Conservation (phyloP, 345 rosid species). For the Euphorbia pulcherrima region DNA sequence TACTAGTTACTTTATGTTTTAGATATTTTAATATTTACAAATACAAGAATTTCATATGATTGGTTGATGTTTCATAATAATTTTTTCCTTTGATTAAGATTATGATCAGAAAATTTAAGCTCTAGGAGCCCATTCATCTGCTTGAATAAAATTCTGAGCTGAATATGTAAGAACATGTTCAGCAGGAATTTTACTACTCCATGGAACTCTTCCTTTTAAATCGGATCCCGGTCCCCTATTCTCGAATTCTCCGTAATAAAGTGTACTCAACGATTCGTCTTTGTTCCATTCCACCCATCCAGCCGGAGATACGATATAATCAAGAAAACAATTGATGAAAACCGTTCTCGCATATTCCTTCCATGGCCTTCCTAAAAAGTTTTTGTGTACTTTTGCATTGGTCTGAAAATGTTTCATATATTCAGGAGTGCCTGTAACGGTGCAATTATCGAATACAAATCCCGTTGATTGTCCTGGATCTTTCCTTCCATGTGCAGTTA, state of each 20-base stretch:
- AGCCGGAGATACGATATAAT: slow-evolving; percentile 45
- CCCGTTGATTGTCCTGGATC: slow-evolving; percentile 78
- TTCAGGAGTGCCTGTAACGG: slow-evolving; percentile 64
- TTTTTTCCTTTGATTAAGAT: too few species aligned
- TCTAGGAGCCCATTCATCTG: slow-evolving; percentile 53
- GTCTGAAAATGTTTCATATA: slow-evolving; percentile 53
- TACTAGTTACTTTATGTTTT: too few species aligned
- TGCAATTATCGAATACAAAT: slow-evolving; percentile 62
- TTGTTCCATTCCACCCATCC: slow-evolving; percentile 88
- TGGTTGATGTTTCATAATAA: too few species aligned
- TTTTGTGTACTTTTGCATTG: slow-evolving; percentile 57
- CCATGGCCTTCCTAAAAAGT: slow-evolving; percentile 87
- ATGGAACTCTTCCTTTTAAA: slow-evolving; percentile 45
- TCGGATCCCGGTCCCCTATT: slow-evolving; percentile 63
- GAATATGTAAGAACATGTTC: slow-evolving; percentile 49
- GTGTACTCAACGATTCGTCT: slow-evolving; percentile 62
- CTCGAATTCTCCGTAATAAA: slow-evolving; percentile 70
- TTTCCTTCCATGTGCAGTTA: slow-evolving; percentile 81
- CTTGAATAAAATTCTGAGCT: slow-evolving; percentile 73
- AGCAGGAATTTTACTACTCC: slow-evolving; percentile 66
- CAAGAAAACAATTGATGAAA: slow-evolving; percentile 49
- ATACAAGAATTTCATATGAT: too few species aligned
- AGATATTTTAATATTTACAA: too few species aligned
- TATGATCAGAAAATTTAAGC: too few species aligned
- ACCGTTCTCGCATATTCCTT: slow-evolving; percentile 82